Evolutionary conservation across 2,329 filamentous ascomycete species (phyloP).

Genomic region (Neoarthrinium moseri): DNA sequence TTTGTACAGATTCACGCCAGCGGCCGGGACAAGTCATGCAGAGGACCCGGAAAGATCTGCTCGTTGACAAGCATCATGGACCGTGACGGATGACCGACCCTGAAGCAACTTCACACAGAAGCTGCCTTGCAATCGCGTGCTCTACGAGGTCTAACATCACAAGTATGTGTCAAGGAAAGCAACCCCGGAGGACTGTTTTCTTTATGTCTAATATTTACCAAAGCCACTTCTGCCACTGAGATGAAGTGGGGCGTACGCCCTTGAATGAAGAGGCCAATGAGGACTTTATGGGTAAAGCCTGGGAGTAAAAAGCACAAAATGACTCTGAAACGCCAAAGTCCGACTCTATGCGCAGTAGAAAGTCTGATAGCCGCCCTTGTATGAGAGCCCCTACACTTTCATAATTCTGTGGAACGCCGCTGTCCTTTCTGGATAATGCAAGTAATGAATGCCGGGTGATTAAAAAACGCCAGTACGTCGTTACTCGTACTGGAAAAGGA

Average conservation of each 20-base stretch:
- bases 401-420: background rate
- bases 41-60: too few relatives aligned
- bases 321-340: slow-evolving; percentile 5
- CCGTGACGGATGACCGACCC: too few relatives aligned
- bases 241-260: background rate
- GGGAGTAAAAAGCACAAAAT: slow-evolving; percentile 1
- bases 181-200: slow-evolving; percentile 9
- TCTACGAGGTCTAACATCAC: slow-evolving; percentile 2
- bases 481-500: slow-evolving; percentile 84
- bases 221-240: background rate
- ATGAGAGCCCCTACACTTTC: background rate
- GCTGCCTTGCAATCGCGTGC: background rate
- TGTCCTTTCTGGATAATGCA: background rate
- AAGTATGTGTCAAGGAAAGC: slow-evolving; percentile 6
- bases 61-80: too few relatives aligned
- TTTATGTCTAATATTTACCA: slow-evolving; percentile 9
- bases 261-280: background rate
- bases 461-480: background rate
- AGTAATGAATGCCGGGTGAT: background rate
- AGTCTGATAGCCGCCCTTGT: slow-evolving; percentile 5
- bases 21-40: too few relatives aligned
- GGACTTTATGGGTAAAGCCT: background rate
- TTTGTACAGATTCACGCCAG: too few relatives aligned
- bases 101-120: too few relatives aligned
- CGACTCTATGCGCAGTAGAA: slow-evolving; percentile 5